Percentiles rank a stretch among this genome's conserved stretches.
These are phyloP conservation scores for Penicillium cataractarum DNA, from an alignment of 495 filamentous ascomycete species.

Conservation along the genomic window DNA sequence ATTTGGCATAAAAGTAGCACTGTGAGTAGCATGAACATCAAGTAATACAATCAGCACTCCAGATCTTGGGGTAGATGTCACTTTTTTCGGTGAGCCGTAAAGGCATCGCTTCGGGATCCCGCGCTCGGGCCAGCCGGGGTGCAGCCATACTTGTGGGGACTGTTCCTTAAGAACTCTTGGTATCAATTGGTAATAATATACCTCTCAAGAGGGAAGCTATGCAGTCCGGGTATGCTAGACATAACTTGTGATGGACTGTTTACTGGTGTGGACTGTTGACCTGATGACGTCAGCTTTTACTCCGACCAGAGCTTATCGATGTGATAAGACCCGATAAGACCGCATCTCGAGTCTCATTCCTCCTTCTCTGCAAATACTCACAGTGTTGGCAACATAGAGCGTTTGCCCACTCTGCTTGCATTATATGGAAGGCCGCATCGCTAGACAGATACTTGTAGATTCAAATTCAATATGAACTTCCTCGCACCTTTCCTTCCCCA, in stretches of 20 bases:
- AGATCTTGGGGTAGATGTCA: slow-evolving; percentile 15
- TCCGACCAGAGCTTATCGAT: background rate
- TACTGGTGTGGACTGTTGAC: too few species aligned
- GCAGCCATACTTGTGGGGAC: too few species aligned
- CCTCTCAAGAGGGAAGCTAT: background rate
- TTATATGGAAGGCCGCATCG: too few species aligned
- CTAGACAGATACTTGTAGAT: too few species aligned
- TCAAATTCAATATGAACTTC: too few species aligned
- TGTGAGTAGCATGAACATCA: background rate
- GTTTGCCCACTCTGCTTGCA: too few species aligned
- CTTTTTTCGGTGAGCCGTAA: slow-evolving; percentile 31
- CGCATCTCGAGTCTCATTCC: background rate
- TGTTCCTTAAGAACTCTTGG: too few species aligned
- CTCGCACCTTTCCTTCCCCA: too few species aligned
- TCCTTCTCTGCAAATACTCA: background rate
- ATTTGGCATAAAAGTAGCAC: background rate
- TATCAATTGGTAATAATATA: too few species aligned
- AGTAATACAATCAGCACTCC: background rate
- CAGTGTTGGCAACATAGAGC: too few species aligned
- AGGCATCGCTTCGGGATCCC: slow-evolving; percentile 35
- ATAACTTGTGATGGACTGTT: background rate
- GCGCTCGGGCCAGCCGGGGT: slow-evolving; percentile 14
- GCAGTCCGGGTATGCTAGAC: too few species aligned
- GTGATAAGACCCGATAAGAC: background rate
- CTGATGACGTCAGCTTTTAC: background rate